Evolutionary conservation across 192 early-diverging fungal species (phyloP).

Genomic region (Podila verticillata): DNA sequence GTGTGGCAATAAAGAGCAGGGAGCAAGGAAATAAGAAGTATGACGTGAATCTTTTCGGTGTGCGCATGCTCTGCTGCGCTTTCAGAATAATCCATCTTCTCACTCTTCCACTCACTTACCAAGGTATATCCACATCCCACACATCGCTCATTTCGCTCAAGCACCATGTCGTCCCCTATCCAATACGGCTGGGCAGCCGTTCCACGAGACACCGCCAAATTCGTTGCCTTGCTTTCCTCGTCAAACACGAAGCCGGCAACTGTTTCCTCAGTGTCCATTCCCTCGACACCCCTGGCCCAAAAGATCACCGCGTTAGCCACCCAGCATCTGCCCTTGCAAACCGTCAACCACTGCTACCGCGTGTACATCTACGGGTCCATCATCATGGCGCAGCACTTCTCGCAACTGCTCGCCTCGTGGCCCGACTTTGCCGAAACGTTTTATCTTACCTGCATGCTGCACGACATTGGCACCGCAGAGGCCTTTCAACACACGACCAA

Average conservation of each 20-base stretch:
- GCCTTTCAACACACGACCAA: slow-evolving; percentile 10
- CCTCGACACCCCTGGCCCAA: slow-evolving; percentile 6
- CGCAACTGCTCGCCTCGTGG: slow-evolving; percentile 6
- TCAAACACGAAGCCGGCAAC: slow-evolving; percentile 11
- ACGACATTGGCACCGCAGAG: slow-evolving; percentile 9
- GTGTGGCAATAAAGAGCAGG: too few relatives aligned
- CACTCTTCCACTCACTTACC: too few relatives aligned
- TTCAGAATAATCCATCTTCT: too few relatives aligned
- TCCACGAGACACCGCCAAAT: slow-evolving; percentile 12
- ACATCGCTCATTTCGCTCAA: too few relatives aligned
- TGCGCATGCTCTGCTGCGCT: too few relatives aligned
- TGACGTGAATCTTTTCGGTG: too few relatives aligned
- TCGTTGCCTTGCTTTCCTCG: not conserved
- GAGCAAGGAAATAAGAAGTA: too few relatives aligned
- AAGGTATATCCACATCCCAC: too few relatives aligned
- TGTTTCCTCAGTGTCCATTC: slow-evolving; percentile 8
- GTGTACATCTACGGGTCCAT: slow-evolving; percentile 9
- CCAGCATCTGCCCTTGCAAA: slow-evolving; percentile 9
- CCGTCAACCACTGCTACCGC: slow-evolving; percentile 14
- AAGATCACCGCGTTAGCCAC: slow-evolving; percentile 9
- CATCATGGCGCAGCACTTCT: slow-evolving; percentile 11
- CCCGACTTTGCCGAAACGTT: slow-evolving; percentile 15
- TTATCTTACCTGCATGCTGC: slow-evolving; percentile 12
- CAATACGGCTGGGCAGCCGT: slow-evolving; percentile 15
- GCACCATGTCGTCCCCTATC: slow-evolving; percentile 6